phyloP scores from a whole-genome alignment of 805 yeast species.

The Candida dajiaensis region DNA sequence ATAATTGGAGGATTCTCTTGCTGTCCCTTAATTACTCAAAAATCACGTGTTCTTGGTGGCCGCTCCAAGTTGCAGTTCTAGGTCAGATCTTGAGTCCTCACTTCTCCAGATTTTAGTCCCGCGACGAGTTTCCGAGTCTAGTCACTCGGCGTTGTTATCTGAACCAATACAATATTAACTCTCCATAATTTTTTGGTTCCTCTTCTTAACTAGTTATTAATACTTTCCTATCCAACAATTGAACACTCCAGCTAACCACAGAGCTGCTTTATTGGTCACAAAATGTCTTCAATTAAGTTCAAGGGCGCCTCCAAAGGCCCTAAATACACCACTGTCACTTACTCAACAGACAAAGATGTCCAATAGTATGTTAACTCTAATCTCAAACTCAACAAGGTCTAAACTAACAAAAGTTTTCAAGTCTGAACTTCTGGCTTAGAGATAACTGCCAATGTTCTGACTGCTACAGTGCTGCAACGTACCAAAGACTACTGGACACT shows the following conservation, averaged over 20 bases:
- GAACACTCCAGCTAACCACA: neutral
- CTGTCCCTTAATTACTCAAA: too few relatives aligned
- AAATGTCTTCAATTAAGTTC: neutral
- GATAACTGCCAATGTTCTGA: slow-evolving; percentile 55
- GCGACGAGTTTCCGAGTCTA: neutral
- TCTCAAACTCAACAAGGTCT: neutral
- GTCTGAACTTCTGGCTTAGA: slow-evolving; percentile 54
- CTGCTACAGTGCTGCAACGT: slow-evolving; percentile 50
- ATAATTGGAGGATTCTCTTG: too few relatives aligned
- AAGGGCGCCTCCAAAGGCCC: neutral
- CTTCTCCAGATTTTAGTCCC: neutral
- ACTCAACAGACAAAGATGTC: neutral
- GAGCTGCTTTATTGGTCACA: neutral
- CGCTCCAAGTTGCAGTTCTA: too few relatives aligned
- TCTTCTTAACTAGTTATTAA: neutral
- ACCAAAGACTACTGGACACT: slow-evolving; percentile 54
- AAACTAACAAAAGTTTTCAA: neutral
- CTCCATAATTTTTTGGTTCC: too few relatives aligned
- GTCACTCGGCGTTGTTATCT: neutral
- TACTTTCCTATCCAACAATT: neutral
- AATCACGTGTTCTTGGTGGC: too few relatives aligned
- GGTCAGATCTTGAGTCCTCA: too few relatives aligned
- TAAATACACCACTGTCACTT: slow-evolving; percentile 1
- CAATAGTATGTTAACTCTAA: neutral
- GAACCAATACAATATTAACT: neutral